These are phyloP conservation scores for Neurospora sp. DNA, from an alignment of 495 filamentous ascomycete genomes.

Conservation along the genomic window DNA sequence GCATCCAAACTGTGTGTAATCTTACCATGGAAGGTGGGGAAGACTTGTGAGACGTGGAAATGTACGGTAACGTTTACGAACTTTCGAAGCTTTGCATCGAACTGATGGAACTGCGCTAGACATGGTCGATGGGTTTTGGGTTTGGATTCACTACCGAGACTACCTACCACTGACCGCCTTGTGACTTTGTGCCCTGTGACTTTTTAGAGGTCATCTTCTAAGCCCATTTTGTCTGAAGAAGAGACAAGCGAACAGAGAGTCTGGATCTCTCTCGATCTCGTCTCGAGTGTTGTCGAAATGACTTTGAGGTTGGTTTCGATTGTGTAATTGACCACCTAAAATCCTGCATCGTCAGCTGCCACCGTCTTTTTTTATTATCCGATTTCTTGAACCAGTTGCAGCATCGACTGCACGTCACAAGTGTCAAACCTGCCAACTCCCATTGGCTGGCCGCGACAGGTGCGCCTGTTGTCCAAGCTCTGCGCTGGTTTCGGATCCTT, in stretches of 20 bases:
- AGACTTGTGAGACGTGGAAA: background rate
- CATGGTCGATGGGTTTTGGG: background rate
- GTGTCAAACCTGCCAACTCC: background rate
- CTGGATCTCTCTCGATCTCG: background rate
- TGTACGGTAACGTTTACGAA: background rate
- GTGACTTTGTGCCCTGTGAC: background rate
- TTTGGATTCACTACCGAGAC: background rate
- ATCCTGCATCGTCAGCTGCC: background rate
- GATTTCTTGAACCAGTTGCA: background rate
- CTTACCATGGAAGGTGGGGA: background rate
- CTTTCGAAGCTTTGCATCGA: background rate
- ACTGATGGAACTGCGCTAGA: background rate
- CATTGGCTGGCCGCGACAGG: background rate
- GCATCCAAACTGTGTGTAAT: background rate
- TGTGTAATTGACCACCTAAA: background rate
- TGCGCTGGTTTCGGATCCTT: background rate
- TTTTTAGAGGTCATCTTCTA: background rate
- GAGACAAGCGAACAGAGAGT: background rate
- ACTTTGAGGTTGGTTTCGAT: background rate
- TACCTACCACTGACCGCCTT: background rate
- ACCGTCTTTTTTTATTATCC: background rate
- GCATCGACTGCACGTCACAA: background rate
- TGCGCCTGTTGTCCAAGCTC: background rate
- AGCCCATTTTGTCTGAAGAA: background rate
- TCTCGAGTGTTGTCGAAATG: background rate